Base-by-base conservation (phyloP, 139 green algal species). In the Picochlorum sp. region DNA sequence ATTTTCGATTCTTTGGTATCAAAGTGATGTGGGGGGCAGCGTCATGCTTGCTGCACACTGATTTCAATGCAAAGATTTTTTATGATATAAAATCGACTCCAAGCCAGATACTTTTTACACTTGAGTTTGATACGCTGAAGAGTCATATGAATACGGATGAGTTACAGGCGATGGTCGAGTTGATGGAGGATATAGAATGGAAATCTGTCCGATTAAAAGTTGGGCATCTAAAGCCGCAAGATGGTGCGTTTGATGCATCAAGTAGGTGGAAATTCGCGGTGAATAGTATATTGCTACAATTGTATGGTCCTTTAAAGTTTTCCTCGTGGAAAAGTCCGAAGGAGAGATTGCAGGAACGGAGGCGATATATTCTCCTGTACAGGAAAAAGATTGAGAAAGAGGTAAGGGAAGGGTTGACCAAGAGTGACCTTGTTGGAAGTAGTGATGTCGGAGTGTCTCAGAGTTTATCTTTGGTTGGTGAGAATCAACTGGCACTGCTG, bases 231-330 rank as follows among this genome's bases (percentile, higher is more conserved):
- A 64, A 72, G 18, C 78, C 2, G 49, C 45, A 20, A 23, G 55
- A 30, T 38, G n/a, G 13, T 59, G 51, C 51, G 1, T 15, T 30
- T 34, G 23, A 59, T 34, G 18, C 8, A 24, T 9, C 34, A 41
- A 41, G 34, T 4, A 41, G 78, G 37, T 85, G 78, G 78, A 71
- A 57, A 21, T 85, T 73, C 60, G 78, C 78, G n/a, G 59, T 76
- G 16, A 70, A 71, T 10, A 71, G 73, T 13, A 76, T 83, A 34
- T 56, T 83, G 41, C 18, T 55, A 10, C 59, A 80, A 14, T 28
- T 73, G 31, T 50, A 45, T 16, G 70, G 70, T 14, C 37, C 34
- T 23, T 20, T 66, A n/a, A 59, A 45, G 14, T 18, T 26, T 3
- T 6, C 20, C 8, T 41, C n/a, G 11, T 75, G 60, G 62, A 38